Base-by-base conservation (phyloP, 2,329 filamentous ascomycete genomes). In the Curvularia eragrostidis region DNA sequence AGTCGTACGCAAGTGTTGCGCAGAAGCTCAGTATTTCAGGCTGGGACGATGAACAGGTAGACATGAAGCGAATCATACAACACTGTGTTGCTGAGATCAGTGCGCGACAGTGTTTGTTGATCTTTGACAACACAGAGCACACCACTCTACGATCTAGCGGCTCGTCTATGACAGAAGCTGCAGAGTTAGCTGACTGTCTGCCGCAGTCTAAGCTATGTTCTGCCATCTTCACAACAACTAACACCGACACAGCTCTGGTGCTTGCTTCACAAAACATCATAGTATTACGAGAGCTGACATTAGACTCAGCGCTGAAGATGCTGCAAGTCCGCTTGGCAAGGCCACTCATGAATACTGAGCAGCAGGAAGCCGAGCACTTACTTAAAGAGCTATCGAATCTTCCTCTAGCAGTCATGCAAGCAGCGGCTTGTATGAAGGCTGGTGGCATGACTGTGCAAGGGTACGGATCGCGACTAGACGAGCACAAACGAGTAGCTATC, bases 11-110 rank as follows among this genome's bases (percentile, higher is more conserved):
- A 54, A 62, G 43, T 30, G 52, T 66, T 56, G 10, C 69, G 1
- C 68, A 62, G 36, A 65, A 70, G 63, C 67, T 81, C 12, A 48
- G 55, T 0, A 62, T 77, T 44, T 58, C 46, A 57, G 39, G 67
- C 2, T 64, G 54, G 51, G 64, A 64, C 19, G 47, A 54, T 48
- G 32, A 36, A 8, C 13, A 36, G 5, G 10, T n/a, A 1, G 32
- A 36, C 6, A 36, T 36, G 10, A 36, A 56, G 53, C 52, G 62
- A 54, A 24, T 71, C 2, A 57, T 69, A 19, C 59, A 65, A 36
- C 18, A 30, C 36, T 50, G 34, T 41, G 1, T 50, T 18, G 34
- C 10, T 30, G 36, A 26, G 12, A 30, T 50, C 2, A 42, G 44
- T 34, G 23, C 46, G 24, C 19, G 50, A 8, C 49, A 61, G 26